Percentiles rank a stretch among this genome's conserved stretches.
phyloP scores from a whole-genome alignment of 305 asterid species.

The Andrographis paniculata region DNA sequence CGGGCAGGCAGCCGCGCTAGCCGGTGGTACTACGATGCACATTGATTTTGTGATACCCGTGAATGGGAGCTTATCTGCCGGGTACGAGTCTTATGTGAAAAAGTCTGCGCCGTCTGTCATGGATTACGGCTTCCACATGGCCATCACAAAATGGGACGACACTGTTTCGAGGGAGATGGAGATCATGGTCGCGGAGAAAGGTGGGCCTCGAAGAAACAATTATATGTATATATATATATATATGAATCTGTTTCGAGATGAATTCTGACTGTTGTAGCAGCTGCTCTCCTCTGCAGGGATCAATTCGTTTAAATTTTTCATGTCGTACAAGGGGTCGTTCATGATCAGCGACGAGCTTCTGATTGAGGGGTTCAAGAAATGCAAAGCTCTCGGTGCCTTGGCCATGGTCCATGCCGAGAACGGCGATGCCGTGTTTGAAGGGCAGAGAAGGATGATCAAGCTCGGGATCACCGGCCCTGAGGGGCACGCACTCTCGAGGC shows the following conservation, averaged over 20 bases:
- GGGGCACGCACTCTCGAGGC: slow-evolving; percentile 98
- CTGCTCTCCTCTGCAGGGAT: slow-evolving; percentile 51
- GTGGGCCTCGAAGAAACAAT: slow-evolving; percentile 22
- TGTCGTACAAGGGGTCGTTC: slow-evolving; percentile 90
- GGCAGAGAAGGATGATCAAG: slow-evolving; percentile 82
- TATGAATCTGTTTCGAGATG: slow-evolving; percentile 1
- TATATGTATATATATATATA: slow-evolving; percentile 4
- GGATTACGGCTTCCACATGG: slow-evolving; percentile 99
- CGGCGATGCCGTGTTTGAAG: slow-evolving; percentile 98
- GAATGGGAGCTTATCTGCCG: slow-evolving; percentile 80
- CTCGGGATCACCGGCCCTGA: slow-evolving; percentile 95
- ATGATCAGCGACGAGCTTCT: slow-evolving; percentile 87
- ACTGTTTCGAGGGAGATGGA: slow-evolving; percentile 81
- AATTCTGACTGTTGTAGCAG: slow-evolving; percentile 20
- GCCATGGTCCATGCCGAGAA: slow-evolving; percentile 99
- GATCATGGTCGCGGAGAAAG: slow-evolving; percentile 89
- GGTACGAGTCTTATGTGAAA: slow-evolving; percentile 62
- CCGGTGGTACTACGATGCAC: slow-evolving; percentile 99
- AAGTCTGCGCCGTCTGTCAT: slow-evolving; percentile 77
- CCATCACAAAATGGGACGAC: slow-evolving; percentile 96
- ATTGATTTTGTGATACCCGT: slow-evolving; percentile 93
- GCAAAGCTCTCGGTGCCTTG: slow-evolving; percentile 93
- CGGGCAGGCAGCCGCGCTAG: slow-evolving; percentile 97
- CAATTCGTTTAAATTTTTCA: slow-evolving; percentile 88
- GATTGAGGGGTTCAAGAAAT: slow-evolving; percentile 86